Base-by-base conservation (phyloP, 2,329 filamentous ascomycete genomes). In the Coniochaeta hoffmannii region DNA sequence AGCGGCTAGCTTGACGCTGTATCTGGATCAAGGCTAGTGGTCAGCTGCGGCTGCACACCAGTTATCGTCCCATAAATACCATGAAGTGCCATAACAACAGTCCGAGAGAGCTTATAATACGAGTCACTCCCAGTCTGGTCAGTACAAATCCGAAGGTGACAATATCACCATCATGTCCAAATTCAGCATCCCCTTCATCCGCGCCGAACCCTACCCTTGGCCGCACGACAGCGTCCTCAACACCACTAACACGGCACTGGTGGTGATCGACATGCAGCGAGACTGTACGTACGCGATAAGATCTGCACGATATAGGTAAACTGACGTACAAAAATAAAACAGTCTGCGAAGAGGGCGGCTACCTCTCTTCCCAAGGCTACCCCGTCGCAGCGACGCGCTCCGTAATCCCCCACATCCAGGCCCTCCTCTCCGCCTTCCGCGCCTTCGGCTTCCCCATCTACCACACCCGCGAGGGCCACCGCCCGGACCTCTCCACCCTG, bases 181-280 rank as follows among this genome's bases (percentile, higher is more conserved):
- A n/a, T 46, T 46, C 41, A 46, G 41, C 9, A 28, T n/a, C 19
- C 22, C 41, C 5, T 46, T 46, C 19, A 28, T 46, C 8, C 19
- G 24, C 10, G 35, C 55, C 2, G 5, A 64, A 14, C 73, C 73
- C 5, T 75, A 75, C 62, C 71, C 73, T 57, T 75, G 73, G 73
- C 74, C 74, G 9, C 73, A 76, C 58, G 71, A 75, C 63, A 69
- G 70, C 1, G 69, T 69, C 8, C 67, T 76, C 41, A 71, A 69
- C 4, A 71, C 73, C 24, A 73, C 70, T 57, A 76, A 71, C 5
- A 76, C 73, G 26, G 74, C 73, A 0, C 62, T 76, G 41, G 70
- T 76, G 24, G 66, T 76, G 11, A 72, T 76, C 56, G 74, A 76
- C 59, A 76, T 76, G 74, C 74, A 76, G 58, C 70, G 73, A 53